Percentiles rank a stretch among this genome's conserved stretches.
These are phyloP conservation scores for Bacidia gigantensis DNA, from an alignment of 495 filamentous ascomycete genomes.

Conservation along the genomic window DNA sequence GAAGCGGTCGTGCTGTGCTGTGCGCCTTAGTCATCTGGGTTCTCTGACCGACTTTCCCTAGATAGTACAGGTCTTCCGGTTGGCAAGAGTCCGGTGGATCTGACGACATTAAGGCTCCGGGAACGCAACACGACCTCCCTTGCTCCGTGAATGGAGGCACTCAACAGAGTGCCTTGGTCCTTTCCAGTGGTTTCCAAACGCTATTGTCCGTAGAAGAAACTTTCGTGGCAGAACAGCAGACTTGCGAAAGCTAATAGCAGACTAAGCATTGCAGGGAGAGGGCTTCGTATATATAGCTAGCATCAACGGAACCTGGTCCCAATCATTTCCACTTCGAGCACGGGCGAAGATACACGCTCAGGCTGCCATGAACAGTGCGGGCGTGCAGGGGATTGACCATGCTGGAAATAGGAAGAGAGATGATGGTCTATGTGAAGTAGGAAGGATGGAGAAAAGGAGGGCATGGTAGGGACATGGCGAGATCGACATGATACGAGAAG, in stretches of 20 bases:
- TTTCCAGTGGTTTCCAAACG: not conserved
- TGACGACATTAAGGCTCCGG: not conserved
- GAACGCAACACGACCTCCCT: too few species aligned
- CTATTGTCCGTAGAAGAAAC: not conserved
- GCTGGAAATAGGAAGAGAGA: not conserved
- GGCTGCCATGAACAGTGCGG: not conserved
- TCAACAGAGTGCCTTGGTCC: not conserved
- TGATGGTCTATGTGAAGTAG: not conserved
- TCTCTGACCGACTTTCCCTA: not conserved
- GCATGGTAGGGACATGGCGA: not conserved
- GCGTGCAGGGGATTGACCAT: not conserved
- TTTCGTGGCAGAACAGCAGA: not conserved
- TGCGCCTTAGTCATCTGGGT: conserved; percentile 4
- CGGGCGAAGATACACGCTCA: not conserved
- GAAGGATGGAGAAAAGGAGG: not conserved
- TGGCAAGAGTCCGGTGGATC: not conserved
- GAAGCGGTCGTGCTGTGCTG: not conserved
- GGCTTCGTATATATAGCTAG: not conserved
- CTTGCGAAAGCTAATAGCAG: not conserved
- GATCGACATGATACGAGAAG: not conserved
- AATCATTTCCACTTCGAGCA: not conserved
- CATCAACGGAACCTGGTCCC: not conserved
- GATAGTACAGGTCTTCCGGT: not conserved
- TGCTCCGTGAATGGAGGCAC: too few species aligned
- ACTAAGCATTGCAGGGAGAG: not conserved